Conservation (phyloP, 2,329 filamentous ascomycete species). For the Cladosporium velox region DNA sequence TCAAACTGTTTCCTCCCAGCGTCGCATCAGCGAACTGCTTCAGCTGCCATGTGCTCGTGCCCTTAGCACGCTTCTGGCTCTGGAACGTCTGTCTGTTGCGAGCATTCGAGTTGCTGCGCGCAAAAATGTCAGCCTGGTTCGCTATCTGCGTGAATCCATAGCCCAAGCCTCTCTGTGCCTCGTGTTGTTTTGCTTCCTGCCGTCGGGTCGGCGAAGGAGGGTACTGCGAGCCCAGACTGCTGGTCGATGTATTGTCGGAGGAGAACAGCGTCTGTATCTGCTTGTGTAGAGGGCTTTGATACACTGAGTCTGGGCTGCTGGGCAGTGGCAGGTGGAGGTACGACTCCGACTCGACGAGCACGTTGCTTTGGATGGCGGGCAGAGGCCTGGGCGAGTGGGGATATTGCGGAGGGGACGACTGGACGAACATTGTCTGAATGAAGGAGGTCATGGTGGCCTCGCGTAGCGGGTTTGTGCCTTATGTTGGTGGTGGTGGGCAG, state of each 20-base stretch:
- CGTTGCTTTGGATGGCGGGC: conserved; percentile 46
- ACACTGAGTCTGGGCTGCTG: conserved; percentile 34
- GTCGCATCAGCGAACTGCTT: conserved; percentile 98
- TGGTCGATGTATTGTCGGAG: conserved; percentile 6
- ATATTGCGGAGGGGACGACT: conserved; percentile 40
- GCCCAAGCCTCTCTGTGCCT: conserved; percentile 31
- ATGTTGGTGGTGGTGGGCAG: background rate
- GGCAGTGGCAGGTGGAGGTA: conserved; percentile 37
- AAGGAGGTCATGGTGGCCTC: conserved; percentile 67
- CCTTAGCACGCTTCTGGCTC: conserved; percentile 79
- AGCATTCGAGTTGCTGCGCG: conserved; percentile 49
- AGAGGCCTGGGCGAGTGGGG: conserved; percentile 40
- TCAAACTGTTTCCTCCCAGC: conserved; percentile 86
- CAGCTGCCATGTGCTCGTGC: conserved; percentile 87
- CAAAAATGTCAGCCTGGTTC: conserved; percentile 40
- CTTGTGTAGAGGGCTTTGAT: conserved; percentile 37
- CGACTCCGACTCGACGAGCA: conserved; percentile 46
- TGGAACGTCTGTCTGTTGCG: conserved; percentile 89
- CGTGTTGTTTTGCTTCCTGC: conserved; percentile 28
- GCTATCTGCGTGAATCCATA: conserved; percentile 28
- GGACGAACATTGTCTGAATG: conserved; percentile 77
- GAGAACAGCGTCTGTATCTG: conserved; percentile 35
- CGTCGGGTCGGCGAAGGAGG: background rate
- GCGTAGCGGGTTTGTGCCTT: background rate
- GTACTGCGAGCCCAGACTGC: conserved; percentile 13